Evolutionary conservation across 1,139 yeast genomes (phyloP), one percentile per base, ranked within the genome.

Genomic region (Hemisphaericaspora xylanilytica): DNA sequence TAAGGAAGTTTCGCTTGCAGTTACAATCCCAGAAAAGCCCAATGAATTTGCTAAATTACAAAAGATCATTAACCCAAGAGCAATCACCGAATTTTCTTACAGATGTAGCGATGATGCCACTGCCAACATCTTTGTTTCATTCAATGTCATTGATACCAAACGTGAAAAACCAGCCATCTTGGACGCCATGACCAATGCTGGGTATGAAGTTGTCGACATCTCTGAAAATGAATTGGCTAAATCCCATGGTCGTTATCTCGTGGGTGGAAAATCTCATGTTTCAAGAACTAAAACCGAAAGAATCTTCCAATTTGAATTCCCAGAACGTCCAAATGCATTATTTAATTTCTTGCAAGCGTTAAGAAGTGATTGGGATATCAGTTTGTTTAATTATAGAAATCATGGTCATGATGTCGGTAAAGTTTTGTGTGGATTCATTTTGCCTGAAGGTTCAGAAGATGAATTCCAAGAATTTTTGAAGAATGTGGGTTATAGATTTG

Each of bases 321-420:
- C 99, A 10, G 99, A 92, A 59, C 81, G 94, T 53, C 97, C 97
- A 1, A 95, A 96, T 32, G 97, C 98, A 0, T 72, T 92, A 53
- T 78, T 84, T 37, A 83, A 78, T 43, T 92, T 92, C 64, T 73
- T 92, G 53, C 75, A 75, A 33, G 75, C 84, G 13, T 65, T 92
- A 55, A 79, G 83, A 54, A 73, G 76, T 27, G 80, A 82, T 42
- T 92, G 97, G 97, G 92, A 90, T 58, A 80, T 94, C 44, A 85
- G 97, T 3, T 68, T 92, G 52, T 92, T 92, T 80, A 96, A 92
- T 61, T 92, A 92, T 65, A 81, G 99, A 72, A 90, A 92, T 65
- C 95, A 89, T 52, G 99, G 99, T 24, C 85, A 92, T 40, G 98
- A 92, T 59, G 78, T 92, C 35, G 97, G 95, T 32, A 88, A 88